Conservation (phyloP, 208 protist genomes). For the Jaenimonas drosophilae region DNA sequence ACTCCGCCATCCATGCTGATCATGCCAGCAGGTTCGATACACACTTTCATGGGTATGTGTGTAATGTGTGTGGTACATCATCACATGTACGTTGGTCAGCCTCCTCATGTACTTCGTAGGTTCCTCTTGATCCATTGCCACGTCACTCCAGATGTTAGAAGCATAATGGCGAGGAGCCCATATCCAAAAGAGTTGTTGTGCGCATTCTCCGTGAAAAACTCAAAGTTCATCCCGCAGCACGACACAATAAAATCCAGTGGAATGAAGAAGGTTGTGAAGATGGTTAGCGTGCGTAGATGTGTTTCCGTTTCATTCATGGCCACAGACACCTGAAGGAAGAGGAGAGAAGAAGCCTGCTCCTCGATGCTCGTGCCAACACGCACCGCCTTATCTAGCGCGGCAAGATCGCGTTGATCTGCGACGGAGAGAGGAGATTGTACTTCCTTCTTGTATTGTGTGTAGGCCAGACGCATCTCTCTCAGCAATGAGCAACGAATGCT, state of each 20-base stretch:
- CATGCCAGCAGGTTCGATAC: no score
- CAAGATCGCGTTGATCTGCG: slow-evolving; percentile 18
- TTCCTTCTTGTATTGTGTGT: no score
- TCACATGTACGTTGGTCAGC: no score
- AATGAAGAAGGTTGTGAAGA: slow-evolving; percentile 59
- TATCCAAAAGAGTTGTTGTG: slow-evolving; percentile 6
- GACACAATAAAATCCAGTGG: slow-evolving; percentile 45
- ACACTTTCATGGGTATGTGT: no score
- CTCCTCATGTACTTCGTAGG: no score
- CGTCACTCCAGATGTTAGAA: no score
- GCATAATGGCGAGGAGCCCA: slow-evolving; percentile 8
- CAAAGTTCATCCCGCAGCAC: slow-evolving; percentile 32
- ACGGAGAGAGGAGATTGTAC: slow-evolving; percentile 8
- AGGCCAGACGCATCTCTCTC: no score
- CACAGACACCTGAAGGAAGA: slow-evolving; percentile 43
- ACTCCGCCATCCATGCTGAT: no score
- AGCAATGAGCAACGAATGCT: no score
- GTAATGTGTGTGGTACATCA: no score
- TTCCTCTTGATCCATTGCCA: no score
- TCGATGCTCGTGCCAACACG: slow-evolving; percentile 27
- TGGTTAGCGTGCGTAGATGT: slow-evolving; percentile 43
- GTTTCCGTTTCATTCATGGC: slow-evolving; percentile 40
- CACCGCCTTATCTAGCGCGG: slow-evolving; percentile 21
- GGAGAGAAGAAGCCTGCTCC: slow-evolving; percentile 42
- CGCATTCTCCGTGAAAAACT: slow-evolving; percentile 1